Base-by-base conservation (phyloP, 2,329 filamentous ascomycete genomes). In the Cadophora malorum region DNA sequence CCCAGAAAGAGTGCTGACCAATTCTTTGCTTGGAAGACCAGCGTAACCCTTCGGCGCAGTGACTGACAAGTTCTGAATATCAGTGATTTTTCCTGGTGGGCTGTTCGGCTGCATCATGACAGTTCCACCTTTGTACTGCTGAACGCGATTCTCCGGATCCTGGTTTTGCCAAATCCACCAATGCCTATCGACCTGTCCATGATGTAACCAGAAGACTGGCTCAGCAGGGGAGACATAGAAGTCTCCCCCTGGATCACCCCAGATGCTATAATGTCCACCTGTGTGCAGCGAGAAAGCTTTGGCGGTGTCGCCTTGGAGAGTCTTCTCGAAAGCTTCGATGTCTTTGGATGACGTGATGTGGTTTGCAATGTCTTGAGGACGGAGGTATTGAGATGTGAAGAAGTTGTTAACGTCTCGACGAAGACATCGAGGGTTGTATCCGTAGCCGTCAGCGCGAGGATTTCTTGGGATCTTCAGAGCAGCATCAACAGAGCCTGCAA, bases 341-440 rank as follows among this genome's bases (percentile, higher is more conserved):
- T 56, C 41, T 16, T 38, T 53, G n/a, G 65, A 66, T 16, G 64
- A 59, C 8, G 41, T 63, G 33, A 59, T 59, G 12, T 65, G 41
- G 23, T 63, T 65, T n/a, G 67, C 31, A 9, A 67, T 31, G 12
- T 65, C 63, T 41, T 50, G 19, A 45, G 21, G 23, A 41, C 23
- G 66, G 23, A 67, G 38, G 28, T 31, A 61, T 9, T 33, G 49
- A 8, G 45, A 58, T 2, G 60, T 23, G 16, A 47, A 53, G 49
- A 49, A 59, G 25, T 55, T 41, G 23, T 61, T 80, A 33, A 83
- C 72, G 69, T 83, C 80, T 9, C 80, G 77, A 72, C 79, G 79
- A 53, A 83, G 73, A 68, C 81, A 81, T 35, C 81, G 78, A 25
- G 81, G 81, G 67, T 82, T 80, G 65, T 80, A 78, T 19, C 73